A percentile compares a stretch with the other conserved stretches of the same genome.
Evolutionary conservation across 371 early-diverging fungal species (phyloP).

Genomic region (Blastocladiella emersonii): DNA sequence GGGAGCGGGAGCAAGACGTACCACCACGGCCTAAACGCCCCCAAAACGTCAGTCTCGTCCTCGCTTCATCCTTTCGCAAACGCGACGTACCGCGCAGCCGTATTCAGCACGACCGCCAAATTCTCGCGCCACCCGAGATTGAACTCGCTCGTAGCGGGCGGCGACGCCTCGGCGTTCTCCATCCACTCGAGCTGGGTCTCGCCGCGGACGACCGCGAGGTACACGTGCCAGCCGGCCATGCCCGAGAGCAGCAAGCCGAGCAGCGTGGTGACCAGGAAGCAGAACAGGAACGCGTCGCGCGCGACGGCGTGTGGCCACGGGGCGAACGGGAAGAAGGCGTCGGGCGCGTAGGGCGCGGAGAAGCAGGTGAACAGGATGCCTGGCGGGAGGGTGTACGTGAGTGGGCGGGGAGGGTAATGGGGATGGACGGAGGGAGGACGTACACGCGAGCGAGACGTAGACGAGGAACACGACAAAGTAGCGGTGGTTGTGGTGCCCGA

Average conservation of each 20-base stretch:
- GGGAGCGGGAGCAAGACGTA: background rate
- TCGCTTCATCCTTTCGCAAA: background rate
- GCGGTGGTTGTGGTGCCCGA: conserved; percentile 2
- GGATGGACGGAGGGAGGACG: too few species aligned
- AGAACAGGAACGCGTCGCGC: background rate
- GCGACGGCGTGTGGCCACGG: background rate
- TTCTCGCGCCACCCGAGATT: background rate
- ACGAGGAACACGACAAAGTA: conserved; percentile 3
- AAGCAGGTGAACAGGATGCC: background rate
- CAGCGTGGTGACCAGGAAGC: background rate
- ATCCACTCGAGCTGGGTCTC: background rate
- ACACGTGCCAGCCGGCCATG: conserved; percentile 1
- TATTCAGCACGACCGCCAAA: background rate
- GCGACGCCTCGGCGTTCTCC: background rate
- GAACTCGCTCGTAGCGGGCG: background rate
- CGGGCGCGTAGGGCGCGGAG: background rate
- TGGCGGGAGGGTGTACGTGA: too few species aligned
- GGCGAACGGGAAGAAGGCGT: background rate
- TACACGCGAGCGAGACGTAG: conserved; percentile 1
- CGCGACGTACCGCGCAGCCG: background rate
- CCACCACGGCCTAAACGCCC: background rate
- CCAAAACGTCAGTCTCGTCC: background rate
- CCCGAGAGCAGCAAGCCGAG: background rate
- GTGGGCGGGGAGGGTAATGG: too few species aligned
- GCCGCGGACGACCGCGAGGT: background rate